Percentiles rank a stretch among this genome's conserved stretches.
Conservation (phyloP, 2,329 filamentous ascomycete species). For the Epichloe sylvatica region DNA sequence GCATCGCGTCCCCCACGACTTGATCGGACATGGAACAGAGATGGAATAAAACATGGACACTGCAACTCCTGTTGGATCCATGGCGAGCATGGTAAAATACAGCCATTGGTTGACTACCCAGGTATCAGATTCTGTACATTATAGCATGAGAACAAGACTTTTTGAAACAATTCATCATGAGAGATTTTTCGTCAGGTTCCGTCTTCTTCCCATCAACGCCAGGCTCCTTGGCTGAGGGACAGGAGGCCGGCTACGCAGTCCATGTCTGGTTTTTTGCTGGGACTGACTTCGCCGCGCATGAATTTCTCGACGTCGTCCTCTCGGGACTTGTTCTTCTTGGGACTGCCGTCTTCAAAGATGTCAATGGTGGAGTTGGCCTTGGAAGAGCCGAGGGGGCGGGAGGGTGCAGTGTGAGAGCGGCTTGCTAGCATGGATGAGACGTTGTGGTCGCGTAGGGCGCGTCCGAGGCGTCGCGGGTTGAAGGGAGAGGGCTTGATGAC, state of each 20-base stretch:
- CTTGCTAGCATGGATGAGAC: conserved; percentile 19
- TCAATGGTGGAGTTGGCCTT: conserved; percentile 22
- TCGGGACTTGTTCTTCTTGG: conserved; percentile 9
- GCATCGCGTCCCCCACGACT: too few species aligned
- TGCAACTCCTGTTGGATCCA: too few species aligned
- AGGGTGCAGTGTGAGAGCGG: conserved; percentile 29
- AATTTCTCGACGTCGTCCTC: conserved; percentile 56
- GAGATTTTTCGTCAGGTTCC: too few species aligned
- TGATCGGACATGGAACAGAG: too few species aligned
- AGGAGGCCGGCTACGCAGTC: conserved; percentile 83
- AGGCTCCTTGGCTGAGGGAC: conserved; percentile 83
- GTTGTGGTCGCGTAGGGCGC: conserved; percentile 27
- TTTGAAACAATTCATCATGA: too few species aligned
- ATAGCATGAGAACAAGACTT: not conserved
- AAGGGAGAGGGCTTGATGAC: conserved; percentile 9
- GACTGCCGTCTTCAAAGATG: conserved; percentile 38
- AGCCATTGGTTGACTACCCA: too few species aligned
- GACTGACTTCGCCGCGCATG: conserved; percentile 53
- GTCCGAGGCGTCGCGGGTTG: conserved; percentile 28
- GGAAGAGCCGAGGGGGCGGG: conserved; percentile 17
- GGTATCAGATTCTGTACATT: not conserved
- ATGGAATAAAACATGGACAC: too few species aligned
- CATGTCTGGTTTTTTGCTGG: conserved; percentile 65
- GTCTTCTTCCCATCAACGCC: conserved; percentile 39
- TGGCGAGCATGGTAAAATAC: too few species aligned